Conservation (phyloP, 352 stramenopile species). For the Phytophthora litchii region DNA sequence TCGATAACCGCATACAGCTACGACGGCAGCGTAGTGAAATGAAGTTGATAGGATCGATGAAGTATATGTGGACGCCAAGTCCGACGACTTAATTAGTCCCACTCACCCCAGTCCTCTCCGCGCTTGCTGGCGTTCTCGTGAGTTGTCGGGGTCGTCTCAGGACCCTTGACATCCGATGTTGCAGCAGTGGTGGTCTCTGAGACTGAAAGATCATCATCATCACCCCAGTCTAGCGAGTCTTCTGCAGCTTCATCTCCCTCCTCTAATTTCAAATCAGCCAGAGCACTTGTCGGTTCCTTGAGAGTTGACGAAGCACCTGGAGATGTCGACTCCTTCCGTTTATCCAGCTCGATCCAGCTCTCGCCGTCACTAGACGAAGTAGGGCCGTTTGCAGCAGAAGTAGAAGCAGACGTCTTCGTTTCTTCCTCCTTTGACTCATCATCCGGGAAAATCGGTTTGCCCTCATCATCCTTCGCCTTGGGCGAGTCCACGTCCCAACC, state of each 20-base stretch:
- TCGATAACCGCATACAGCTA: slow-evolving; percentile 13
- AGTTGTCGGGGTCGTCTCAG: slow-evolving; percentile 18
- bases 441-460: slow-evolving; percentile 48
- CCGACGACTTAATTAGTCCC: slow-evolving; percentile 50
- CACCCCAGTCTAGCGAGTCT: slow-evolving; percentile 68
- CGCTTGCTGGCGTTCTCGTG: slow-evolving; percentile 47
- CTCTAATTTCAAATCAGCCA: slow-evolving; percentile 40
- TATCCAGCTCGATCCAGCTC: slow-evolving; percentile 72
- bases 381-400: slow-evolving; percentile 11
- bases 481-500: slow-evolving; percentile 73
- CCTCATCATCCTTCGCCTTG: slow-evolving; percentile 41
- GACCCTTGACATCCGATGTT: slow-evolving; percentile 11
- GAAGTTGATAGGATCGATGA: slow-evolving; percentile 25
- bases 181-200: slow-evolving; percentile 25
- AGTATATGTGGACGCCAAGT: slow-evolving; percentile 16
- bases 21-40: slow-evolving; percentile 4
- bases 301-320: slow-evolving; percentile 42
- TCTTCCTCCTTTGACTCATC: slow-evolving; percentile 53
- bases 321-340: slow-evolving; percentile 66
- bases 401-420: slow-evolving; percentile 16
- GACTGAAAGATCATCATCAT: slow-evolving; percentile 51
- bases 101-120: slow-evolving; percentile 73
- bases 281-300: slow-evolving; percentile 32
- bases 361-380: slow-evolving; percentile 63
- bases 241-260: slow-evolving; percentile 39